Base-by-base conservation (phyloP, 2,329 filamentous ascomycete species). In the Cyphellophora attinorum region DNA sequence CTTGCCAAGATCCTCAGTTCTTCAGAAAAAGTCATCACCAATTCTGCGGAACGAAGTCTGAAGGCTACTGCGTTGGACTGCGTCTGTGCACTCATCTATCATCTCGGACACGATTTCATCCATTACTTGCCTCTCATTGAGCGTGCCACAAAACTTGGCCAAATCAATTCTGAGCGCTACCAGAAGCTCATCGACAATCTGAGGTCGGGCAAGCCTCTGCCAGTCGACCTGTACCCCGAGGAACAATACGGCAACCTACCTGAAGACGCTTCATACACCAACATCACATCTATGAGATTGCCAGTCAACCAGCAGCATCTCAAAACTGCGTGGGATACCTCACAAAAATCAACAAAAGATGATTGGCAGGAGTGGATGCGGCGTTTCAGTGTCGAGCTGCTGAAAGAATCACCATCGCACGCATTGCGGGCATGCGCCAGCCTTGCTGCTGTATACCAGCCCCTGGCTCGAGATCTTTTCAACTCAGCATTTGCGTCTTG, bases 341-440 rank as follows among this genome's bases (percentile, higher is more conserved):
- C 81, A 39, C 86, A 93, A 41, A 95, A 95, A 54, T 95, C 89
- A 0, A 99, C 91, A 6, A 86, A 88, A 51, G 91, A 99, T 55
- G 91, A 99, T 60, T 99, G 91, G 91, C 85, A 94, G 51, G 91
- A 99, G 58, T 99, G 91, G 91, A 85, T 98, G 60, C 78, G 93
- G 41, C 76, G 89, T 17, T 94, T 98, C 61, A 96, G 89, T 54
- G 89, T 94, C 19, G 93, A 94, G 37, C 69, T 98, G 5, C 70
- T 99, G 29, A 85, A 88, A 42, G 93, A 98, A 55, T 96, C 88
- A 2, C 93, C 91, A 3, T 94, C 95, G 46, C 91, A 95, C 52
- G 89, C 93, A 6, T 69, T 99, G 2, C 76, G 91, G 45, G 91
- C 91, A 28, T 98, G 93, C 55, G 91, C 89, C 25, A 84, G 82